Conservation (phyloP, 1,284 basidiomycete species). For the Inonotus obliquus region DNA sequence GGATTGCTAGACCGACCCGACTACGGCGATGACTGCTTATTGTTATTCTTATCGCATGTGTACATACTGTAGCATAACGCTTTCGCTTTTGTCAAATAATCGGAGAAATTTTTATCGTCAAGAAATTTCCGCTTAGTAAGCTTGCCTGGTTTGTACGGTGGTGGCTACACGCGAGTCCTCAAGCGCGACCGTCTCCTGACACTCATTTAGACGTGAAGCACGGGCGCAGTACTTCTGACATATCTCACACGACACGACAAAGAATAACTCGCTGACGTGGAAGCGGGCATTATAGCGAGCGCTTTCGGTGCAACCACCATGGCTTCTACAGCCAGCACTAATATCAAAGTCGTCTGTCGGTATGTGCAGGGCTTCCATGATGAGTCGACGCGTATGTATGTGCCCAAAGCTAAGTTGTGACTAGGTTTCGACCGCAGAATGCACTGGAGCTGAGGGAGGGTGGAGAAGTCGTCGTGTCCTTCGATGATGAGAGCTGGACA, state of each 20-base stretch:
- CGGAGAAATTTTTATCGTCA: neutral
- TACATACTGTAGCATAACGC: neutral
- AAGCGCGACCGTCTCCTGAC: conserved; percentile 2
- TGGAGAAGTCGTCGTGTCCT: conserved; percentile 88
- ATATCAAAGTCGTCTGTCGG: conserved; percentile 96
- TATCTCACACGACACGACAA: neutral
- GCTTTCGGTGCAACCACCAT: neutral
- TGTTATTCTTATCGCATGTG: neutral
- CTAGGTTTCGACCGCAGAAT: conserved; percentile 93
- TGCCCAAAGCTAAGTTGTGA: neutral
- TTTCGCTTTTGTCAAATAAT: neutral
- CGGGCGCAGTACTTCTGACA: neutral
- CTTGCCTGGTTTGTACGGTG: neutral
- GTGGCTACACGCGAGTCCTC: neutral
- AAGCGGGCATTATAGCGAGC: neutral
- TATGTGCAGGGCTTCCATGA: conserved; percentile 37
- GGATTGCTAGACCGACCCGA: conserved; percentile 1
- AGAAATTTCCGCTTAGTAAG: neutral
- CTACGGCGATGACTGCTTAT: conserved; percentile 3
- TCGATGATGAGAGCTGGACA: conserved; percentile 80
- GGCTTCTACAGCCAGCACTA: conserved; percentile 64
- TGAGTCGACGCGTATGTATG: neutral
- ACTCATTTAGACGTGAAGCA: conserved; percentile 1
- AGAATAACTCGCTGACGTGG: neutral
- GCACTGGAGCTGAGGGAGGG: conserved; percentile 87